phyloP scores from a whole-genome alignment of 2,329 filamentous ascomycete species.

The Epichloe typhina region DNA sequence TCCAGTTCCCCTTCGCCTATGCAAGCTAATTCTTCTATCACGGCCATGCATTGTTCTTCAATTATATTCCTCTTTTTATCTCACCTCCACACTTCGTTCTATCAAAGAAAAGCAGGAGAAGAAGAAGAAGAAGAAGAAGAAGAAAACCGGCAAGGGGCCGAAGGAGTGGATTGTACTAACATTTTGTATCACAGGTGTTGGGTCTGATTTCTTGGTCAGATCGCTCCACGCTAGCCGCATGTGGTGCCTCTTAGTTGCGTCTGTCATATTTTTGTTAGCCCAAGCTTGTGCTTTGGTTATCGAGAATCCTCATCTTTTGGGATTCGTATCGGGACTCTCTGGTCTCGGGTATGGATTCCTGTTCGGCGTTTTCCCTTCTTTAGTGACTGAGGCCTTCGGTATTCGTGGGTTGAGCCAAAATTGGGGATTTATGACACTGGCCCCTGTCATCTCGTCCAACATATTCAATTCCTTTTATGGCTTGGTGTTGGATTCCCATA shows the following conservation, averaged over 20 bases:
- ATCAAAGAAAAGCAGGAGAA: not conserved
- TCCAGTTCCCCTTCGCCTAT: not conserved
- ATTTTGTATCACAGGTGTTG: conserved; percentile 46
- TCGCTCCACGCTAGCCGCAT: conserved; percentile 66
- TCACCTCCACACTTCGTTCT: not conserved
- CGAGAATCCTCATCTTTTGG: conserved; percentile 62
- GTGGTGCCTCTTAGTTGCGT: conserved; percentile 78
- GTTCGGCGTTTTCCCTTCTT: conserved; percentile 80
- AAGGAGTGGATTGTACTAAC: not conserved
- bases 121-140: not conserved
- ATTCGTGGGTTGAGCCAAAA: conserved; percentile 83
- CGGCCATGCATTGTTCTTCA: not conserved
- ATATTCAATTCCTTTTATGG: conserved; percentile 91
- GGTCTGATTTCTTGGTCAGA: conserved; percentile 82
- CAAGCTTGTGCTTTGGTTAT: conserved; percentile 67
- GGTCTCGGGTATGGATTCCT: conserved; percentile 86
- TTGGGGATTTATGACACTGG: conserved; percentile 90
- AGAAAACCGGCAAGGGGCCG: too few species aligned
- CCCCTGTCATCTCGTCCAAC: conserved; percentile 78
- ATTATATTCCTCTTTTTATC: too few species aligned
- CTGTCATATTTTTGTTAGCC: conserved; percentile 63
- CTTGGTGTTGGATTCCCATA: conserved; percentile 68
- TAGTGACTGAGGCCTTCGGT: conserved; percentile 83
- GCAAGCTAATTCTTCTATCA: not conserved
- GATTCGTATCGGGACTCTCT: conserved; percentile 67